Percentiles rank a stretch among this genome's conserved stretches.
Conservation (phyloP, 2,329 filamentous ascomycete genomes). For the Scedosporium aurantiacum region DNA sequence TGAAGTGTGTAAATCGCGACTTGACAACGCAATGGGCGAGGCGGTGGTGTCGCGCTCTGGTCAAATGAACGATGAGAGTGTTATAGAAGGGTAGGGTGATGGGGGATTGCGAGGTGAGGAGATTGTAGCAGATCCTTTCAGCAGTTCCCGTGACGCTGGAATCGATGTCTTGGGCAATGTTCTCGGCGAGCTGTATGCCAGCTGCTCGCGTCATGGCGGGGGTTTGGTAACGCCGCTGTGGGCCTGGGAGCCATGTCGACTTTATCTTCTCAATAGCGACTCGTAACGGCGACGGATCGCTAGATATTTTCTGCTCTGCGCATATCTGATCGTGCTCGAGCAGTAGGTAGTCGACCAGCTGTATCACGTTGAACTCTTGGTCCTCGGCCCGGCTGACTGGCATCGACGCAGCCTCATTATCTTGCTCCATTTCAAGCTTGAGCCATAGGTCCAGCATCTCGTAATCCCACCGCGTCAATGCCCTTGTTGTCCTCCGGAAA, state of each 20-base stretch:
- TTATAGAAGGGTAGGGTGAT: constrained; percentile 64
- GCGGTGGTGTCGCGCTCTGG: constrained; percentile 33
- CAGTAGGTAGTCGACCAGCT: constrained; percentile 1
- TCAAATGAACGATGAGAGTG: constrained; percentile 56
- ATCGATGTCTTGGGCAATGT: not conserved
- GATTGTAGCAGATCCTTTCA: constrained; percentile 50
- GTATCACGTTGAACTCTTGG: not conserved
- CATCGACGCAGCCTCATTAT: not conserved
- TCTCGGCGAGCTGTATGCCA: not conserved
- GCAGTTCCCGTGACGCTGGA: constrained; percentile 13
- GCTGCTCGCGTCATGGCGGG: not conserved
- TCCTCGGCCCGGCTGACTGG: not conserved
- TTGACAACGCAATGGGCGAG: constrained; percentile 36
- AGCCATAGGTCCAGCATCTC: not conserved
- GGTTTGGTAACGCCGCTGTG: not conserved
- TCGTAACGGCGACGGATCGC: not conserved
- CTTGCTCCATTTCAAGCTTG: not conserved
- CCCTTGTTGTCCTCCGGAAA: not conserved
- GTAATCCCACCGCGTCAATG: constrained; percentile 1
- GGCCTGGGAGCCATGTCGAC: not conserved
- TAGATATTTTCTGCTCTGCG: not conserved
- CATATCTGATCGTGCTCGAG: not conserved
- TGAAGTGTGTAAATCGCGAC: constrained; percentile 18
- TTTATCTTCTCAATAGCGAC: constrained; percentile 2
- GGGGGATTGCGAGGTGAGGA: constrained; percentile 49